These are phyloP conservation scores for Dryas drummondii DNA, from an alignment of 306 rosid genomes.

Conservation along the genomic window DNA sequence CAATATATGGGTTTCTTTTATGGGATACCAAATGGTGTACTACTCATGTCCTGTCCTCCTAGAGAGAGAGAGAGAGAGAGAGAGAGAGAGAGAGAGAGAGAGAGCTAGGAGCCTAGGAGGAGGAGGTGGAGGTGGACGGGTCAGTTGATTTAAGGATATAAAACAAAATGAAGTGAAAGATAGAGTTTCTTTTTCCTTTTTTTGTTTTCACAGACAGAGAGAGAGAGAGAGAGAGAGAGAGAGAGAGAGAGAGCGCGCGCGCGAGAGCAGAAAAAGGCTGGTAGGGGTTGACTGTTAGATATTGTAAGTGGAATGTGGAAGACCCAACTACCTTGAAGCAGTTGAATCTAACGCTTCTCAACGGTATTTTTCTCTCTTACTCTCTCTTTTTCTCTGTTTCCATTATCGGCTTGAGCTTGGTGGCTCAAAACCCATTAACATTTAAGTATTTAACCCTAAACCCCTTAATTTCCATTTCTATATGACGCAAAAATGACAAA, in stretches of 20 bases:
- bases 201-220: slow-evolving; percentile 6
- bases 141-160: slow-evolving; percentile 75
- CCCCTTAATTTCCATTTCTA: not conserved
- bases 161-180: slow-evolving; percentile 65
- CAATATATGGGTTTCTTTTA: slow-evolving; percentile 26
- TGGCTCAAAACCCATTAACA: not conserved
- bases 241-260: not conserved
- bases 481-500: not conserved
- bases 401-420: not conserved
- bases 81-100: slow-evolving; percentile 24
- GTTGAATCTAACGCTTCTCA: slow-evolving; percentile 54
- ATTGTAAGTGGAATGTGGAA: slow-evolving; percentile 28
- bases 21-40: slow-evolving; percentile 21
- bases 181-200: slow-evolving; percentile 2
- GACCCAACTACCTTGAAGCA: slow-evolving; percentile 59
- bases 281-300: slow-evolving; percentile 98
- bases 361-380: slow-evolving; percentile 40
- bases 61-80: slow-evolving; percentile 10
- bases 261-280: slow-evolving; percentile 35
- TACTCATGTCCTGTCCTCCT: not conserved
- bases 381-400: not conserved
- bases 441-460: no score
- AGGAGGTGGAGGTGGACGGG: slow-evolving; percentile 22
- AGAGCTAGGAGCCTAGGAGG: slow-evolving; percentile 9
- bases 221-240: slow-evolving; percentile 8